phyloP scores from a whole-genome alignment of 345 rosid species.

The Citrus australasica region DNA sequence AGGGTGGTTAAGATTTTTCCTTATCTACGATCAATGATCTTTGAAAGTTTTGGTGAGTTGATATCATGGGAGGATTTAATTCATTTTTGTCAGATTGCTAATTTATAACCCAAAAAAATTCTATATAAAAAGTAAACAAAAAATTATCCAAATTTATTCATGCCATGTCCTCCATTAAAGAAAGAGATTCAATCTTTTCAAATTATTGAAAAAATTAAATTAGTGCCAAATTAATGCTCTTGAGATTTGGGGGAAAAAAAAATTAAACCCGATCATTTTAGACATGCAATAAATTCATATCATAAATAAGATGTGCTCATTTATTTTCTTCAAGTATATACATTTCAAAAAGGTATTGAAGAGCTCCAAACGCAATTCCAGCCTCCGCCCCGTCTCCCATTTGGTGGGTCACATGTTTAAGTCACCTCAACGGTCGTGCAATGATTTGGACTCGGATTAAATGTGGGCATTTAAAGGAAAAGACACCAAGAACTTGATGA shows the following conservation, averaged over 20 bases:
- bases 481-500: not conserved
- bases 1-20: too few species aligned
- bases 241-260: too few species aligned
- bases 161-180: too few species aligned
- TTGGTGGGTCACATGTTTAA: not conserved
- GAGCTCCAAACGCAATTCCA: not conserved
- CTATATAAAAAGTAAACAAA: too few species aligned
- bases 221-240: not conserved
- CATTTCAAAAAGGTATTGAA: not conserved
- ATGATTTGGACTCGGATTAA: constrained; percentile 1
- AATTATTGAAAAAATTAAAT: too few species aligned
- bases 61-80: too few species aligned
- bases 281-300: not conserved
- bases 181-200: too few species aligned
- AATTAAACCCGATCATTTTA: fast-evolving
- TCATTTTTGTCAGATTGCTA: too few species aligned
- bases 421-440: not conserved
- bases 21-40: too few species aligned
- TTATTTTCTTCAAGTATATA: not conserved
- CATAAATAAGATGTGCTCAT: not conserved
- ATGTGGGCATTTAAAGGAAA: not conserved
- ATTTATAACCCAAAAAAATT: too few species aligned
- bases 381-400: not conserved
- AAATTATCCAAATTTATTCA: too few species aligned
- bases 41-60: too few species aligned